These are phyloP conservation scores for Colletotrichum sp. DNA, from an alignment of 2,329 filamentous ascomycete genomes.

Conservation along the genomic window DNA sequence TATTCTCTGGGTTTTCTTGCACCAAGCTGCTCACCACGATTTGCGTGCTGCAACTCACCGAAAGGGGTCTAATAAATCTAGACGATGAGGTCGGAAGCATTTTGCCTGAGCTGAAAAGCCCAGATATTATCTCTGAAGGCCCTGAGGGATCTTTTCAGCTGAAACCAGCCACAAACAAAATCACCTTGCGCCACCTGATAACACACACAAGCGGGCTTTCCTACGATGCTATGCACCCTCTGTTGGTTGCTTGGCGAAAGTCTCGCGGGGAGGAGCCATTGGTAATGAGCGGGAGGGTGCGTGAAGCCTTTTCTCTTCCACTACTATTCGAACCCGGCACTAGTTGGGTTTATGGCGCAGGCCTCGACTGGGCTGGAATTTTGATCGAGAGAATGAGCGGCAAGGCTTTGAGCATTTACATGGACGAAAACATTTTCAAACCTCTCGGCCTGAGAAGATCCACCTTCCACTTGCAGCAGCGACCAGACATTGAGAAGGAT, in stretches of 20 bases:
- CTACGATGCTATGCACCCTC: conserved; percentile 39
- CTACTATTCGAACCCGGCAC: conserved; percentile 33
- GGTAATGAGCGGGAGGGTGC: conserved; percentile 15
- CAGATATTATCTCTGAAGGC: not conserved
- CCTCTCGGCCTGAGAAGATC: not conserved
- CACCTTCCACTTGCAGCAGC: not conserved
- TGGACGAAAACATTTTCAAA: not conserved
- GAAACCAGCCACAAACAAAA: not conserved
- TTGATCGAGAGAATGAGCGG: conserved; percentile 23
- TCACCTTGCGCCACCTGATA: conserved; percentile 34
- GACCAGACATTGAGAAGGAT: not conserved
- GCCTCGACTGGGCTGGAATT: conserved; percentile 32
- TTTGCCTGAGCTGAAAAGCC: not conserved
- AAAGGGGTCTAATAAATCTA: not conserved
- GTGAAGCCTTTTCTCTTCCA: conserved; percentile 15
- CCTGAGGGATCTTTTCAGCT: not conserved
- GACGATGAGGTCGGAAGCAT: not conserved
- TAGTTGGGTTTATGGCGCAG: conserved; percentile 32
- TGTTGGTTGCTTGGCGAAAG: conserved; percentile 24
- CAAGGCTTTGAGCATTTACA: not conserved
- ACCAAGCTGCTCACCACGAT: not conserved
- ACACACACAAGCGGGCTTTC: conserved; percentile 48
- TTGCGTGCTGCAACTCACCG: not conserved
- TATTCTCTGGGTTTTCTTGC: not conserved
- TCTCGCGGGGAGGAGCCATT: conserved; percentile 38